phyloP scores from a whole-genome alignment of 1,139 yeast species.

The Meyerozyma athensensis region DNA sequence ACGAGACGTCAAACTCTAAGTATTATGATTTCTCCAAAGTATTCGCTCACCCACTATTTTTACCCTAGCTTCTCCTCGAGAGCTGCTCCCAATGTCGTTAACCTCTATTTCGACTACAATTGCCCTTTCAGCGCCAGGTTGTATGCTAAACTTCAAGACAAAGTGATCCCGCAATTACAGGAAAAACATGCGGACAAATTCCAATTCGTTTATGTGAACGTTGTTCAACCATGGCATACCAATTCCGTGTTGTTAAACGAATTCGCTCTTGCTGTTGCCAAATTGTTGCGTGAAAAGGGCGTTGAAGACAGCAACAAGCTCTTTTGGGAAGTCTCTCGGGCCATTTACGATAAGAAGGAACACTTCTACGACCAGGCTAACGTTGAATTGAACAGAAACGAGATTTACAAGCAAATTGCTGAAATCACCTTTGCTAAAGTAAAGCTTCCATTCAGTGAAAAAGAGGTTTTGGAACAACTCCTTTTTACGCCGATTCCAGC shows the following conservation, averaged over 20 bases:
- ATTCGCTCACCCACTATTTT: constrained; percentile 34
- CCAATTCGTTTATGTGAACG: constrained; percentile 59
- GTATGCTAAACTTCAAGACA: constrained; percentile 49
- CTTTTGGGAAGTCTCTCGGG: constrained; percentile 61
- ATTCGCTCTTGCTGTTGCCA: constrained; percentile 65
- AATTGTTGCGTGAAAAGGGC: constrained; percentile 41
- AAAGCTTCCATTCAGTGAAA: constrained; percentile 30
- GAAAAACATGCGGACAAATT: constrained; percentile 45
- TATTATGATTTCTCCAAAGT: constrained; percentile 39
- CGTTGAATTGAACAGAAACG: constrained; percentile 48
- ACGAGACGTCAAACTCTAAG: background rate
- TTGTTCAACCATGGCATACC: constrained; percentile 86
- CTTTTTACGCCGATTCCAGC: constrained; percentile 19
- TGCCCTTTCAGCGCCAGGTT: constrained; percentile 73
- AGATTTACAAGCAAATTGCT: constrained; percentile 53
- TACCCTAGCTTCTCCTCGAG: constrained; percentile 14
- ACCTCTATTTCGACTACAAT: constrained; percentile 68
- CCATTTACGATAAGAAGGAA: constrained; percentile 49
- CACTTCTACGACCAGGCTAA: constrained; percentile 61
- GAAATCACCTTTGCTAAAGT: constrained; percentile 40
- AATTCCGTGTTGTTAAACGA: constrained; percentile 65
- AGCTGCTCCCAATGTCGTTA: constrained; percentile 32
- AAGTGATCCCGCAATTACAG: constrained; percentile 52
- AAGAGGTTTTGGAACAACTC: constrained; percentile 32
- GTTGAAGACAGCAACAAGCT: constrained; percentile 21